Evolutionary conservation across 225 moss, liverwort and hornwort genomes (phyloP).

Genomic region (Polytrichum formosum): DNA sequence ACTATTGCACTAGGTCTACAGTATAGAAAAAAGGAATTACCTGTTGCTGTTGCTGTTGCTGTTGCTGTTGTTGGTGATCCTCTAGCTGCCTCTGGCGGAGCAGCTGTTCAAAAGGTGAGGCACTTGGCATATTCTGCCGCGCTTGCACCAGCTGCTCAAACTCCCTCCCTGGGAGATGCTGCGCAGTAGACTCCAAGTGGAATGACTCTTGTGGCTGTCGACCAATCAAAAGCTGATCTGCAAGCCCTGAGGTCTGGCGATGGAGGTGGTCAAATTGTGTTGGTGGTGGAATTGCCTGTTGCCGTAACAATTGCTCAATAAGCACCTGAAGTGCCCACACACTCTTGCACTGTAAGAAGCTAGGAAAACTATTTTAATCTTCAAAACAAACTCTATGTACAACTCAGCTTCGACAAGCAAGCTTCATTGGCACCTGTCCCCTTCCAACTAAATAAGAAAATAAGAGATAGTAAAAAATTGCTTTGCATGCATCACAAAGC

Average conservation of each 20-base stretch:
- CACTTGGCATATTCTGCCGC: constrained; percentile 62
- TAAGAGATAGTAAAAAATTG: no score
- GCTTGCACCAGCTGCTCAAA: constrained; percentile 78
- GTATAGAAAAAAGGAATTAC: no score
- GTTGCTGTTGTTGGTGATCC: constrained; percentile 54
- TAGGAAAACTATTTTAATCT: constrained; percentile 8
- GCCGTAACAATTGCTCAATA: constrained; percentile 80
- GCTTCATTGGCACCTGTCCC: no score
- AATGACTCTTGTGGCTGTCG: constrained; percentile 71
- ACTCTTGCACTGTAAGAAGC: not conserved
- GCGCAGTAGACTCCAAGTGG: constrained; percentile 34
- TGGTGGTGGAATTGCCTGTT: constrained; percentile 64
- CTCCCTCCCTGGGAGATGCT: constrained; percentile 35
- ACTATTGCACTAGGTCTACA: no score
- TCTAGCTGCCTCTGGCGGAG: constrained; percentile 78
- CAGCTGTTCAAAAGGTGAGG: constrained; percentile 71
- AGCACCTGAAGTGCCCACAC: constrained; percentile 33
- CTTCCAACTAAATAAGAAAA: no score
- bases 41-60: no score
- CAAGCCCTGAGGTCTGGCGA: constrained; percentile 72
- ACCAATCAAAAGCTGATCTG: constrained; percentile 66
- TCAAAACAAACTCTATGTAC: not conserved
- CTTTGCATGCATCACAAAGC: no score
- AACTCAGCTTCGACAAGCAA: no score
- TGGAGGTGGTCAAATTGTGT: constrained; percentile 77